Percentiles rank a stretch among this genome's conserved stretches.
phyloP scores from a whole-genome alignment of 768 basidiomycete species.

The Amanita pseudoporphyria region DNA sequence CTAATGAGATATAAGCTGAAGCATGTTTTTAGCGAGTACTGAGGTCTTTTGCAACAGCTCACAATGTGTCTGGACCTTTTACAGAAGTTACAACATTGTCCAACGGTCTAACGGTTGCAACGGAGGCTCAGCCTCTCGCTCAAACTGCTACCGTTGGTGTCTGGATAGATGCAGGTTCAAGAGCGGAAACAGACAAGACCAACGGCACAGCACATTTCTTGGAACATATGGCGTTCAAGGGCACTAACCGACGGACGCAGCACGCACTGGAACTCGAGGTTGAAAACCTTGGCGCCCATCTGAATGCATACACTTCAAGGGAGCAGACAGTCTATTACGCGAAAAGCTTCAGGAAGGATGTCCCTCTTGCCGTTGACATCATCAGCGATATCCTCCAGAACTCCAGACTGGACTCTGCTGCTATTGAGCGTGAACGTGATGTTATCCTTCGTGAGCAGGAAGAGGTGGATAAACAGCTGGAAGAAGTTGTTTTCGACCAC shows the following conservation, averaged over 20 bases:
- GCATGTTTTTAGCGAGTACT: slow-evolving; percentile 33
- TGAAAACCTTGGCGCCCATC: slow-evolving; percentile 93
- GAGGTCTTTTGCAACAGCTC: slow-evolving; percentile 69
- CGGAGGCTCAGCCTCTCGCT: slow-evolving; percentile 80
- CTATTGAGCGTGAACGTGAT: slow-evolving; percentile 92
- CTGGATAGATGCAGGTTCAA: slow-evolving; percentile 97
- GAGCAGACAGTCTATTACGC: slow-evolving; percentile 99
- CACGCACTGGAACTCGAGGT: slow-evolving; percentile 92
- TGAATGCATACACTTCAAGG: slow-evolving; percentile 97
- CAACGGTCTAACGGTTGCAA: slow-evolving; percentile 93
- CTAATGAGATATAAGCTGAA: slow-evolving; percentile 4
- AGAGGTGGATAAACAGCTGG: slow-evolving; percentile 97
- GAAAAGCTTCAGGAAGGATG: slow-evolving; percentile 96
- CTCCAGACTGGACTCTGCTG: slow-evolving; percentile 79
- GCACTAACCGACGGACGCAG: slow-evolving; percentile 82
- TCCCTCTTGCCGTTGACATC: slow-evolving; percentile 85
- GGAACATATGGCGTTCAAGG: slow-evolving; percentile 98
- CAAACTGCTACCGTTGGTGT: slow-evolving; percentile 98
- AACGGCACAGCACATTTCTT: slow-evolving; percentile 98
- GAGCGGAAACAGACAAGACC: slow-evolving; percentile 91
- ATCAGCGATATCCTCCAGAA: slow-evolving; percentile 97
- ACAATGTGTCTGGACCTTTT: slow-evolving; percentile 56
- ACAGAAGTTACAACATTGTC: slow-evolving; percentile 89
- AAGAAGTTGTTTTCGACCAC: slow-evolving; percentile 99
- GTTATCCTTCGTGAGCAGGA: slow-evolving; percentile 97